Evolutionary conservation across 352 stramenopile genomes (phyloP), one percentile per base, ranked within the genome.

Genomic region (Phytopythium chamaehyphon): DNA sequence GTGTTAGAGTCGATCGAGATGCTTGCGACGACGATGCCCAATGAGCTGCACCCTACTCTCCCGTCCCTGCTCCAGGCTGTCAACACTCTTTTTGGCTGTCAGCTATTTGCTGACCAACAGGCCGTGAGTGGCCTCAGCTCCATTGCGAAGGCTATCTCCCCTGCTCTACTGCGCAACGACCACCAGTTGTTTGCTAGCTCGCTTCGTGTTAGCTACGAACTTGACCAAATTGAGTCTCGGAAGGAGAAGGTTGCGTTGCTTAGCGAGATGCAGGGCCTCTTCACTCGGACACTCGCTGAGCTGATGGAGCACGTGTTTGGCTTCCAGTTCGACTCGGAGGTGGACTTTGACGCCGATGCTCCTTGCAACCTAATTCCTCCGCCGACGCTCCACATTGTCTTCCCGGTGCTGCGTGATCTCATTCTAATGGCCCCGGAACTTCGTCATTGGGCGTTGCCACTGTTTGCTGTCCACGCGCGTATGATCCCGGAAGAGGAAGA

Each of bases 401-500:
- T 89, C 54, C 85, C 85, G 6, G 72, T 93, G 33, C 53, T 93
- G n/a, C 68, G 66, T 21, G 61, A 59, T 18, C 45, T 93, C 43
- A 60, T 93, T 24, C 62, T 65, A 22, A 63, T 75, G 38, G 66
- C 69, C 7, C 75, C 71, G 21, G 59, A 72, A 4, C 56, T 90
- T 42, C 75, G 83, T 3, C 75, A 80, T 21, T 93, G 81, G 80
- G 61, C 65, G 14, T 49, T 93, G 51, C 77, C 81, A 50, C 66
- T 95, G 10, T 85, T 93, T 58, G 80, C 83, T 6, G 77, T 76
- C 10, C 83, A 95, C 33, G 81, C 73, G 15, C 76, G 66, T n/a
- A 93, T 93, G 77, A 95, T 95, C 44, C 77, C 79, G 10, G 78
- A 92, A 23, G 85, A 95, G 36, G 85, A 95, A 18, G 85, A 95